Conservation (phyloP, 1,139 yeast genomes). For the Geotrichum citri-aurantii region DNA sequence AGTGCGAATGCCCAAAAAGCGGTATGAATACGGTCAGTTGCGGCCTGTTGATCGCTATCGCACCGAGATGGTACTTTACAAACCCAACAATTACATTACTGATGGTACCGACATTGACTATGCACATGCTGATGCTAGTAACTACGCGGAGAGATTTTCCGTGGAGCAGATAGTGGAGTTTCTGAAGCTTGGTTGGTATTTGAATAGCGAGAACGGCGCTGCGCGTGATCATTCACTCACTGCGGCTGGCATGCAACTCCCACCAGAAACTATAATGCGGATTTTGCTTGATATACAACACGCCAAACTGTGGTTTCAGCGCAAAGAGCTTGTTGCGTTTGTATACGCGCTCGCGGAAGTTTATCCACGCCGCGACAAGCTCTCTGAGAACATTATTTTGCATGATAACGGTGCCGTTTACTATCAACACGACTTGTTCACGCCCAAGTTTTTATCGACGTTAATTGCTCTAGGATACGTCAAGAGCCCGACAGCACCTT, state of each 20-base stretch:
- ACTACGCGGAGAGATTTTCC: not conserved
- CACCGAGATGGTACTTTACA: not conserved
- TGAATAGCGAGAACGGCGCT: not conserved
- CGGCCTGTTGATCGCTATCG: not conserved
- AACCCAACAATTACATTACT: not conserved
- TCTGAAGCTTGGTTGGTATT: conserved; percentile 5
- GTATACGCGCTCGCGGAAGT: conserved; percentile 2
- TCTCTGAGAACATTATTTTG: not conserved
- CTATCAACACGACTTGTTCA: conserved; percentile 7
- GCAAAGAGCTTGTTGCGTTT: conserved; percentile 2
- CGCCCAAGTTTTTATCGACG: not conserved
- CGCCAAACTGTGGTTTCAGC: not conserved
- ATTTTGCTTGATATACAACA: conserved; percentile 8
- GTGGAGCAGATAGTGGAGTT: conserved; percentile 4
- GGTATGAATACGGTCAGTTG: not conserved
- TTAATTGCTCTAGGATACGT: conserved; percentile 7
- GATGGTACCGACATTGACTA: not conserved
- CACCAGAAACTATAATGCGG: conserved; percentile 1
- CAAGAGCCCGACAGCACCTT: conserved; percentile 8
- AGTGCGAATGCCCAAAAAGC: not conserved
- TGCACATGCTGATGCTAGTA: not conserved
- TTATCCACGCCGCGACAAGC: conserved; percentile 4
- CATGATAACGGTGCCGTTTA: not conserved
- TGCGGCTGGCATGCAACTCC: conserved; percentile 8
- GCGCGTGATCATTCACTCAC: not conserved